Evolutionary conservation across 2,329 filamentous ascomycete species (phyloP).

Genomic region (Saccharata proteae): DNA sequence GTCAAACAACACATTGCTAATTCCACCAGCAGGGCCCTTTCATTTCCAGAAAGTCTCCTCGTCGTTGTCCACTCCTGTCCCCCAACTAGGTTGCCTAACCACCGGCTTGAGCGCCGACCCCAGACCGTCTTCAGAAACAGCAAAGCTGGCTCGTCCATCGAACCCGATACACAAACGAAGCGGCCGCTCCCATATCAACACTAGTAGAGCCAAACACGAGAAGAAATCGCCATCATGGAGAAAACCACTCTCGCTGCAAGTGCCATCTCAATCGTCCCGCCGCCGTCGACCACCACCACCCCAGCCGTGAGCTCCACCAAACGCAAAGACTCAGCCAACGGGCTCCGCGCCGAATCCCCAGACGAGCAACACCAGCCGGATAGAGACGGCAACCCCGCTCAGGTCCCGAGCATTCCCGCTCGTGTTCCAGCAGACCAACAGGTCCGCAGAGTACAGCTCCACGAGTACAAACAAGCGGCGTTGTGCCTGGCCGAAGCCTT

Average conservation of each 20-base stretch:
- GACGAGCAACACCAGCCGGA: constrained; percentile 9
- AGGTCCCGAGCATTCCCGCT: constrained; percentile 10
- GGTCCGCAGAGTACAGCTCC: constrained; percentile 51
- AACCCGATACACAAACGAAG: constrained; percentile 31
- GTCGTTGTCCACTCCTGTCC: constrained; percentile 15
- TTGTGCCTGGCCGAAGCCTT: constrained; percentile 66
- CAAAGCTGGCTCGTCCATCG: constrained; percentile 29
- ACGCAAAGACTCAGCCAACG: constrained; percentile 8
- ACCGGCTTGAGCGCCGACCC: constrained; percentile 2
- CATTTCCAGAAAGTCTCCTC: constrained; percentile 3
- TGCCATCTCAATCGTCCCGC: constrained; percentile 16
- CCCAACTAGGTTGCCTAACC: too few species aligned
- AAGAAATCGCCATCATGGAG: constrained; percentile 35
- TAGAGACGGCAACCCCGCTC: constrained; percentile 17
- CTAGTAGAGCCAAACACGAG: constrained; percentile 25
- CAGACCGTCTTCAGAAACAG: constrained; percentile 13
- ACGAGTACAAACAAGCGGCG: constrained; percentile 60
- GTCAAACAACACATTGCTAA: constrained; percentile 2
- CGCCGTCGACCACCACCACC: constrained; percentile 23
- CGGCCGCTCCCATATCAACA: constrained; percentile 35
- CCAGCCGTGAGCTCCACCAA: constrained; percentile 23
- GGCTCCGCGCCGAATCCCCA: constrained; percentile 1
- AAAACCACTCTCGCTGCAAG: constrained; percentile 20
- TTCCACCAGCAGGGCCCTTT: constrained; percentile 3
- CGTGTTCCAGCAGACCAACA: constrained; percentile 27